Base-by-base conservation (phyloP, 805 yeast genomes). In the Naumovozyma castellii region DNA sequence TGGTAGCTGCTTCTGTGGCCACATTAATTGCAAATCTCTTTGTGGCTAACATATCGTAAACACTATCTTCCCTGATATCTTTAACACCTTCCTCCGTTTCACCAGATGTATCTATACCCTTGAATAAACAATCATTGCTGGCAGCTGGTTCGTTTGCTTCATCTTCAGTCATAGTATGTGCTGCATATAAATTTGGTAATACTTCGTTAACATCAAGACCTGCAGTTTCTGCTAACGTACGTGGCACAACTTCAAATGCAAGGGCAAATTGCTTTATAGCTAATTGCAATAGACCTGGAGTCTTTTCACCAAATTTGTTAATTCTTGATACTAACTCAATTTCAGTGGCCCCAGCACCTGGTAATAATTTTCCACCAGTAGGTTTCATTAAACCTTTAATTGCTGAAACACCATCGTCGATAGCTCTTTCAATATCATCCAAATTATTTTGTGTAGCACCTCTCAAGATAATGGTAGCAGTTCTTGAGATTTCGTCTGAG, bases 271-370 rank as follows among this genome's bases (percentile, higher is more conserved):
- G 81, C 67, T 92, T 92, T 55, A 92, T 90, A 36, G 97, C 96
- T 45, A 92, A 74, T 64, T 88, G 97, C 56, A 86, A 61, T 44
- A 87, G 69, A 34, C 97, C 97, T 9, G 97, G 94, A 1, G 97
- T 92, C 55, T 73, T 78, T 60, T 92, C 98, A 51, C 97, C 98
- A 58, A 77, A 84, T 42, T 76, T 76, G 18, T 86, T 82, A 42
- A 90, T 73, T 56, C 79, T 72, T 48, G 81, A 75, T 38, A 86
- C 88, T 41, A 92, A 69, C 58, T 87, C 96, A 36, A 85, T 81
- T 66, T 92, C 98, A 12, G 83, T 72, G 25, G 97, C 88, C 52
- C 98, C 98, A 0, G 98, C 98, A 47, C 98, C 98, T 3, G 97
- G 88, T 46, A 90, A 71, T 49, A 90, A 72, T 47, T 84, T 72